Conservation (phyloP, 2,329 filamentous ascomycete genomes). For the Colletotrichum tanaceti region DNA sequence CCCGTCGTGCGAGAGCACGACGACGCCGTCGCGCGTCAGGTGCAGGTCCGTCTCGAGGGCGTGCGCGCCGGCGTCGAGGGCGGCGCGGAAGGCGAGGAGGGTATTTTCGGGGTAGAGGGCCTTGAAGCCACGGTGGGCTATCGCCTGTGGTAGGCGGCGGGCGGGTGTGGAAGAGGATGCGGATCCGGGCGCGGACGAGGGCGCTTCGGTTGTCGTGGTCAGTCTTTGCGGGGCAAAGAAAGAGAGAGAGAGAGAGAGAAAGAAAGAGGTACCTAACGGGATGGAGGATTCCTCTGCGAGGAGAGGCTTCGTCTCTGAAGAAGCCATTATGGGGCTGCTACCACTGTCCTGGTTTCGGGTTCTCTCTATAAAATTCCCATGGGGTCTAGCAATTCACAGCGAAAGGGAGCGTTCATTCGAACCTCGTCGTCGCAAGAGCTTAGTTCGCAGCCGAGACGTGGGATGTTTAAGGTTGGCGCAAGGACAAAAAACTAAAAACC, state of each 20-base stretch:
- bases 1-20: conserved; percentile 86
- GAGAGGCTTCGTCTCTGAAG: conserved; percentile 11
- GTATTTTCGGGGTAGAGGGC: conserved; percentile 86
- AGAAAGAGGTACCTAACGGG: conserved; percentile 12
- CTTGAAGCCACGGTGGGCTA: conserved; percentile 85
- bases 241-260: not conserved
- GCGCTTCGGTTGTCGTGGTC: conserved; percentile 42
- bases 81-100: conserved; percentile 80
- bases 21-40: conserved; percentile 82
- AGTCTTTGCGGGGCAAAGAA: not conserved
- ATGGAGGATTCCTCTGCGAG: not conserved
- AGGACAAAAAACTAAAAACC: too few species aligned
- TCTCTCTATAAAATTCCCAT: not conserved
- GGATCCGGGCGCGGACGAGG: conserved; percentile 45
- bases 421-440: not conserved
- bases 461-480: not conserved
- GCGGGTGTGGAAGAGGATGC: conserved; percentile 37
- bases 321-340: not conserved
- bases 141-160: conserved; percentile 71
- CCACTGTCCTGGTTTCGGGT: not conserved
- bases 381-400: not conserved
- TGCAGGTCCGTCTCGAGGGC: conserved; percentile 92
- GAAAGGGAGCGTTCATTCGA: not conserved
- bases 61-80: conserved; percentile 78
- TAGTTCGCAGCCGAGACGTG: not conserved